These are phyloP conservation scores for Saturnispora halmiae DNA, from an alignment of 805 yeast species.

Conservation along the genomic window DNA sequence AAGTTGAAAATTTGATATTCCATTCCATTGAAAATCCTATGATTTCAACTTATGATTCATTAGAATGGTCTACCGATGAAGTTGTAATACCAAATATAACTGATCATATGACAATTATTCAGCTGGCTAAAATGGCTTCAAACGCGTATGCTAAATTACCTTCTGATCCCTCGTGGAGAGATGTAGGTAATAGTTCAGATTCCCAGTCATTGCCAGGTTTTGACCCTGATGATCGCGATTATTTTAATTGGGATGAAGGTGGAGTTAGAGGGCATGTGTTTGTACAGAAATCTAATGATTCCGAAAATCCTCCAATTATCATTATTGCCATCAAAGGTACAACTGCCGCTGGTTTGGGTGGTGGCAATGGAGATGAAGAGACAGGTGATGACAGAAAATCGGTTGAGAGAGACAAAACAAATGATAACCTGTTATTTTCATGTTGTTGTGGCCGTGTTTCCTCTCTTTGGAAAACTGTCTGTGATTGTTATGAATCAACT, in stretches of 20 bases:
- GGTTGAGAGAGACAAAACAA: constrained; percentile 66
- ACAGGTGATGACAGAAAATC: constrained; percentile 50
- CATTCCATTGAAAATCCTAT: constrained; percentile 38
- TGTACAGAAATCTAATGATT: constrained; percentile 33
- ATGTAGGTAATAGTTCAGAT: constrained; percentile 29
- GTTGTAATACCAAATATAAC: constrained; percentile 63
- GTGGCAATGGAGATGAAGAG: constrained; percentile 37
- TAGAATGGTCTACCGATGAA: constrained; percentile 58
- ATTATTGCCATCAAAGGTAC: constrained; percentile 88
- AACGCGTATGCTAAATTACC: constrained; percentile 85
- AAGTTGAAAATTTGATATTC: constrained; percentile 55
- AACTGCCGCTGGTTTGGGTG: constrained; percentile 62
- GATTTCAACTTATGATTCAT: constrained; percentile 30
- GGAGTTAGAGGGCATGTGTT: constrained; percentile 92
- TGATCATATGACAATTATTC: constrained; percentile 63
- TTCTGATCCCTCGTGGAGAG: constrained; percentile 76
- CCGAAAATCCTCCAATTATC: constrained; percentile 35
- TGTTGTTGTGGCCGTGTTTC: constrained; percentile 95
- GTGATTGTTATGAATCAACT: constrained; percentile 80
- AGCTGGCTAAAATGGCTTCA: constrained; percentile 77
- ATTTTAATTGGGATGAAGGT: constrained; percentile 79
- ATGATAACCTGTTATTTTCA: constrained; percentile 82
- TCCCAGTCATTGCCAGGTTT: constrained; percentile 9
- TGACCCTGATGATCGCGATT: constrained; percentile 42
- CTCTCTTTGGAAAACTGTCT: constrained; percentile 88